These are phyloP conservation scores for Populus pruinosa DNA, from an alignment of 345 rosid species.

Conservation along the genomic window DNA sequence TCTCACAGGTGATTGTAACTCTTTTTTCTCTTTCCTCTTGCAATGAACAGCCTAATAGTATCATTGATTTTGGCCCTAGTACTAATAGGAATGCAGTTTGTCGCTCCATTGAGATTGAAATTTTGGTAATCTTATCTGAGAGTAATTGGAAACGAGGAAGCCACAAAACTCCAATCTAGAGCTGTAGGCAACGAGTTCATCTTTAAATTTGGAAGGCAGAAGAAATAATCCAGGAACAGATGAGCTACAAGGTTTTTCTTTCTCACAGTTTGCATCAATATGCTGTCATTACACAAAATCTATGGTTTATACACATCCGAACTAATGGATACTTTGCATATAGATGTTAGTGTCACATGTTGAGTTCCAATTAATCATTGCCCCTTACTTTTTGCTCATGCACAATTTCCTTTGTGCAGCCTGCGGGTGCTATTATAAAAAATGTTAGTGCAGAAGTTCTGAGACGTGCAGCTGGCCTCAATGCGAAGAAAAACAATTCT, in stretches of 20 bases:
- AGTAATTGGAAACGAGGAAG: constrained; percentile 11
- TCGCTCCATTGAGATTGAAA: not conserved
- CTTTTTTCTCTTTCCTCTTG: not conserved
- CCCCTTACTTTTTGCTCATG: constrained; percentile 5
- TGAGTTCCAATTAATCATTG: constrained; percentile 3
- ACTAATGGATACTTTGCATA: not conserved
- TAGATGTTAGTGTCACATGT: not conserved
- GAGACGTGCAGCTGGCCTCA: constrained; percentile 1
- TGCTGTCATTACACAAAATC: not conserved
- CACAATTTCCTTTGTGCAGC: constrained; percentile 30
- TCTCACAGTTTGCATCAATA: not conserved
- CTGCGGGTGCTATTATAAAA: constrained; percentile 17
- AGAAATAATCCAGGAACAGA: constrained; percentile 12
- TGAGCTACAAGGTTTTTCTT: constrained; percentile 22
- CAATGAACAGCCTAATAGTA: constrained; percentile 7
- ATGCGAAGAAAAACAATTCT: not conserved
- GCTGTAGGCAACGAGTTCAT: constrained; percentile 13
- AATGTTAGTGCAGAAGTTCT: constrained; percentile 10
- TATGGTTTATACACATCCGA: too few relatives aligned
- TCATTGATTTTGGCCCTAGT: not conserved
- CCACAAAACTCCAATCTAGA: constrained; percentile 6
- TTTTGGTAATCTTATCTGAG: not conserved
- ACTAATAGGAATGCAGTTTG: not conserved
- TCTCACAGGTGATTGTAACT: constrained; percentile 1
- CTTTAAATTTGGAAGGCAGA: constrained; percentile 15